Base-by-base conservation (phyloP, 208 protist species). In the Angomonas deanei region DNA sequence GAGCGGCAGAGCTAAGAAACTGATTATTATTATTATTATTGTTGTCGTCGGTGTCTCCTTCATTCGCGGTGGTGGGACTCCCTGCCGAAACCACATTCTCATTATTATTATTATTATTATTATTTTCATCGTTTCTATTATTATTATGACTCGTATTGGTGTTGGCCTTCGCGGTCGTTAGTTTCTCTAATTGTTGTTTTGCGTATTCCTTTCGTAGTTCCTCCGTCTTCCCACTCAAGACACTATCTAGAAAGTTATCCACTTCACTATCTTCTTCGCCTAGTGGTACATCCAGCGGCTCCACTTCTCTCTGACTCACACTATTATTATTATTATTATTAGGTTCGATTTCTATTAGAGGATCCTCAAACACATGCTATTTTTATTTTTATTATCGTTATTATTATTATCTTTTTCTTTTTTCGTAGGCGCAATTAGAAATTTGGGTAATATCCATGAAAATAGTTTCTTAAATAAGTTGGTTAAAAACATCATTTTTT, bases 171-270 rank as follows among this genome's bases (percentile, higher is more conserved):
- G 54, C 28, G 4, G 33, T 21, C 33, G 54, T 13, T 34, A 34
- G 5, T 2, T 60, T 47, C 3, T 46, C 3, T 10, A 85, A 42
- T n/a, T 64, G 75, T 53, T 84, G 68, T 53, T 73, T 38, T 13
- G 74, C 78, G 32, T 88, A 66, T 39, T 82, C 68, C 58, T 82
- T 74, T 10, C 84, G 63, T 3, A 91, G 66, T 32, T 79, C 59
- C 13, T 84, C 75, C 13, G 83, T 80, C 38, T 82, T 80, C 10
- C 87, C 87, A 8, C 68, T 74, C 32, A 91, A 88, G 46, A 89
- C 76, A 49, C 72, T 64, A 11, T 83, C 55, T n/a, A 93, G 63
- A 55, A 93, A 93, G 27, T 82, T 73, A 26, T 70, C 72, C 1
- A 87, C 80, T 1, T 48, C 80, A 46, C 78, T 73, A 31, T 80